These are phyloP conservation scores for Scleroderma bovista DNA, from an alignment of 768 basidiomycete genomes.

Conservation along the genomic window DNA sequence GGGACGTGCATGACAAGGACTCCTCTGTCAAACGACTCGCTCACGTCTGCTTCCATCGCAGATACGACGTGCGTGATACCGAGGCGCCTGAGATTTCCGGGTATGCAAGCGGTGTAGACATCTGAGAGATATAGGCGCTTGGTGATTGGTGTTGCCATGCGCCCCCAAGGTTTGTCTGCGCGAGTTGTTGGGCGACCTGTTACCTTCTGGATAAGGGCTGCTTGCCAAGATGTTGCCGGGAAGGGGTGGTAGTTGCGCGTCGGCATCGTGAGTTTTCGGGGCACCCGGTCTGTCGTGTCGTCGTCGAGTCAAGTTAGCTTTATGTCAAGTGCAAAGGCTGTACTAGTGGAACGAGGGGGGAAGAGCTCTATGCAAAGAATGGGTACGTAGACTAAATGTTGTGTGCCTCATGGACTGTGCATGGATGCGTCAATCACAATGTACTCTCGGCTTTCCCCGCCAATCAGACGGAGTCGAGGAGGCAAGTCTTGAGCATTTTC, in stretches of 20 bases:
- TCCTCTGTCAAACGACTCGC: constrained; percentile 14
- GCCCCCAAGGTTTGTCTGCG: constrained; percentile 10
- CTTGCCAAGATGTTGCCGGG: constrained; percentile 19
- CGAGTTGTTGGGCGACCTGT: constrained; percentile 10
- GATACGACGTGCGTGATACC: constrained; percentile 74
- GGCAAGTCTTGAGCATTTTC: no score
- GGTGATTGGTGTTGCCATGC: constrained; percentile 30
- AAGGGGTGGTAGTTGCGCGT: constrained; percentile 30
- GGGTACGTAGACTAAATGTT: no score
- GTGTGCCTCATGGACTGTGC: no score
- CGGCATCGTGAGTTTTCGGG: neutral
- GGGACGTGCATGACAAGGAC: constrained; percentile 50
- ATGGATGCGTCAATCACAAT: no score
- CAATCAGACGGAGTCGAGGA: no score
- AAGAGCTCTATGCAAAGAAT: no score
- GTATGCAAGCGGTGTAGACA: constrained; percentile 48
- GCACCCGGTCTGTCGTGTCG: neutral
- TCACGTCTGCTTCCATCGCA: constrained; percentile 44
- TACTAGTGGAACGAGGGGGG: no score
- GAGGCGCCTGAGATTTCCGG: constrained; percentile 42
- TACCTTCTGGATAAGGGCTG: constrained; percentile 19
- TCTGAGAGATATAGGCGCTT: constrained; percentile 61
- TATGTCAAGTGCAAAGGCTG: no score
- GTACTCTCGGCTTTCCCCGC: no score
- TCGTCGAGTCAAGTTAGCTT: no score